Evolutionary conservation across 306 rosid genomes (phyloP).

Genomic region (Calophaca sinica): DNA sequence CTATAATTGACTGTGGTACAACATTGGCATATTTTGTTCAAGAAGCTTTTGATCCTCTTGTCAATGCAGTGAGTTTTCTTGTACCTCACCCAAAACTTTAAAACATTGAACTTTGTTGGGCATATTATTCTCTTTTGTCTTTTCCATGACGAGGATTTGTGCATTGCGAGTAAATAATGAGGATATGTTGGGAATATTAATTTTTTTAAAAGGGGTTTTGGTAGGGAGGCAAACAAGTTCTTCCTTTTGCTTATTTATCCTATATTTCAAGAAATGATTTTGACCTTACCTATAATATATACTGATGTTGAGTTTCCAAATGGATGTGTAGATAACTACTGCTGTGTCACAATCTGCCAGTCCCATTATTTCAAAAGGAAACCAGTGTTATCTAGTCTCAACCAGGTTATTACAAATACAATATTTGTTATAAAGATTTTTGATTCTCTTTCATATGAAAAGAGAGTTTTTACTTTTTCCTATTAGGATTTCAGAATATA

Average conservation of each 20-base stretch:
- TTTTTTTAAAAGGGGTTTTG: neutral
- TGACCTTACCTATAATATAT: neutral
- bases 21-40: slow-evolving; percentile 85
- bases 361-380: slow-evolving; percentile 73
- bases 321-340: slow-evolving; percentile 67
- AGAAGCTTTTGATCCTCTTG: slow-evolving; percentile 90
- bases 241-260: slow-evolving; percentile 32
- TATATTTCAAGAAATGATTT: slow-evolving; percentile 11
- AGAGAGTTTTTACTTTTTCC: neutral
- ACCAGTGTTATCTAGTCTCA: slow-evolving; percentile 82
- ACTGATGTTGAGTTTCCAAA: slow-evolving; percentile 45
- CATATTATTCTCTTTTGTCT: slow-evolving; percentile 32
- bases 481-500: slow-evolving; percentile 31
- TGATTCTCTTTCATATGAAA: slow-evolving; percentile 9
- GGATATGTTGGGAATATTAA: too few species aligned
- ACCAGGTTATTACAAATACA: slow-evolving; percentile 63
- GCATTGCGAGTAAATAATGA: too few species aligned
- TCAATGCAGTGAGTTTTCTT: slow-evolving; percentile 72
- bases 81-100: neutral
- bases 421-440: slow-evolving; percentile 28
- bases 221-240: slow-evolving; percentile 23
- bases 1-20: slow-evolving; percentile 92
- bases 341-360: slow-evolving; percentile 68
- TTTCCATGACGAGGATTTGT: too few species aligned
- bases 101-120: slow-evolving; percentile 20